These are phyloP conservation scores for Cordyceps tenuipes DNA, from an alignment of 2,329 filamentous ascomycete genomes.

Conservation along the genomic window DNA sequence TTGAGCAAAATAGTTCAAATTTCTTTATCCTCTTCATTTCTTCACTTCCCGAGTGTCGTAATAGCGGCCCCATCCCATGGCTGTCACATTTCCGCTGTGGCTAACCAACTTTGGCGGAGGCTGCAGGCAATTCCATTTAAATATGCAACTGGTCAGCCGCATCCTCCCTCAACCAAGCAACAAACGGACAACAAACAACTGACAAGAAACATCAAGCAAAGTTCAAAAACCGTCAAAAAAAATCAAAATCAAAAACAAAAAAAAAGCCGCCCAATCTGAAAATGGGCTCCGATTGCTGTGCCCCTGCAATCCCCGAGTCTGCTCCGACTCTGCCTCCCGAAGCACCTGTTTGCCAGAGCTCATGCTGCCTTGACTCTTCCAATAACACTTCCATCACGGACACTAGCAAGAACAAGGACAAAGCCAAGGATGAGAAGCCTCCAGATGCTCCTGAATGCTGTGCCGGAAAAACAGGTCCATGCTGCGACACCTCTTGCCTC, in stretches of 20 bases:
- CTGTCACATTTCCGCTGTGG: background rate
- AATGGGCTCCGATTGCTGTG: background rate
- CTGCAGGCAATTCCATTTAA: background rate
- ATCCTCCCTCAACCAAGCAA: no score
- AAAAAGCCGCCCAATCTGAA: background rate
- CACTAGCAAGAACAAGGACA: background rate
- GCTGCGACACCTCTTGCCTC: conserved; percentile 35
- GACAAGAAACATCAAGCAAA: background rate
- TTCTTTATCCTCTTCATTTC: no score
- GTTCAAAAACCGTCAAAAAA: background rate
- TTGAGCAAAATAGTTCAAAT: no score
- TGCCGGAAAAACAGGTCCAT: conserved; percentile 30
- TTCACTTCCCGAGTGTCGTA: no score
- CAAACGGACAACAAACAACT: background rate
- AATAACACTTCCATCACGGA: background rate
- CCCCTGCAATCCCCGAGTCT: background rate
- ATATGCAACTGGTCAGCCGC: no score
- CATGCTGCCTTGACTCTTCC: background rate
- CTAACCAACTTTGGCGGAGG: no score
- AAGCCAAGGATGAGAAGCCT: background rate
- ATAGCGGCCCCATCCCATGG: no score
- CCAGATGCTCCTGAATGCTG: conserved; percentile 28
- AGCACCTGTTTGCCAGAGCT: background rate
- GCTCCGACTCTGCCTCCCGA: background rate
- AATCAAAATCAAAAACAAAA: background rate